Evolutionary conservation across 2,329 filamentous ascomycete genomes (phyloP), one percentile per base, ranked within the genome.

Genomic region (Cladobotryum protrusum): DNA sequence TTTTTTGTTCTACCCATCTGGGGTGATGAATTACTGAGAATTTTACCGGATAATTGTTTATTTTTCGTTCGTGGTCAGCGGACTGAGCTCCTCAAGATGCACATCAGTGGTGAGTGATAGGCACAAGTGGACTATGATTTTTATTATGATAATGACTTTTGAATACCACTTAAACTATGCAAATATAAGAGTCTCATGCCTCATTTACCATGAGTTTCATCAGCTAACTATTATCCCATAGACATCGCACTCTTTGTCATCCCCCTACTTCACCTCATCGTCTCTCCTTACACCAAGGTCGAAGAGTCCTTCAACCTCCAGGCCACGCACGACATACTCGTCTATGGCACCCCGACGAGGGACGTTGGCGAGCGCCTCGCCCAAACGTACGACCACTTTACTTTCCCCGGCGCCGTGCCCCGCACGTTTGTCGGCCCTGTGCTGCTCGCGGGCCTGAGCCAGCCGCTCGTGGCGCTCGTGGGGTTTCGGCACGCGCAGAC

Each of bases 301-400:
- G 93, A 99, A 68, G 93, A 99, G 69, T 97, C 92, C 0, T 97
- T 99, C 79, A 96, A 96, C 67, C 82, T 97, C 52, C 93, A 99
- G 67, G 93, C 93, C 5, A 80, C 84, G 3, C 93, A 97, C 68
- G 93, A 99, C 66, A 86, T 99, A 34, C 68, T 96, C 52, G 78
- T 80, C 35, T 89, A 93, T 65, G 90, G 90, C 19, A 82, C 88
- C 1, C 88, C 89, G 0, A 77, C 73, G 1, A 64, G 69, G 17
- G 73, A 84, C 57, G 65, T 78, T 14, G 63, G 72, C 46, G 65
- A 73, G 12, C 77, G 74, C 36, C 70, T 93, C 14, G 75, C 74
- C 14, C 63, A 73, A 3, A 72, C 80, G 45, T 99, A 95, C 72
- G 93, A 99, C 65, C 93, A 99, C 73, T 83, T 93, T 60, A 77